These are phyloP conservation scores for Ogataea naganishii DNA, from an alignment of 805 yeast genomes.

Conservation along the genomic window DNA sequence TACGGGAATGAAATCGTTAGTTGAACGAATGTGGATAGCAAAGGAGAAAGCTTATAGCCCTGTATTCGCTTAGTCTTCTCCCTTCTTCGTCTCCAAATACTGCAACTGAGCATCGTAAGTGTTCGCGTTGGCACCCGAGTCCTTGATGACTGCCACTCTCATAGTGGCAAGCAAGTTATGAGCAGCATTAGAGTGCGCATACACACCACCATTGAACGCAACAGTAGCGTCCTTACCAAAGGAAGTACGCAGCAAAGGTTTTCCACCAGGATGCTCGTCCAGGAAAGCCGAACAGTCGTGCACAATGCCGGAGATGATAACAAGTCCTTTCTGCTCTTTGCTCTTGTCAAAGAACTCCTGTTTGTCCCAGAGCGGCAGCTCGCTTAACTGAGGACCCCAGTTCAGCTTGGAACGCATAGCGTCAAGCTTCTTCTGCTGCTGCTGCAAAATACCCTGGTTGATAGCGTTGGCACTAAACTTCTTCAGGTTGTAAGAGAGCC, in stretches of 20 bases:
- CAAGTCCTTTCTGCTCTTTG: slow-evolving; percentile 44
- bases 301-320: slow-evolving; percentile 70
- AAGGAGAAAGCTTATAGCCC: too few relatives aligned
- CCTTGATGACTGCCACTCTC: slow-evolving; percentile 76
- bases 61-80: too few relatives aligned
- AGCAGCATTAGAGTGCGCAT: slow-evolving; percentile 80
- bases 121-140: slow-evolving; percentile 48
- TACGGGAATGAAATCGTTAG: too few relatives aligned
- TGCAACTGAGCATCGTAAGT: slow-evolving; percentile 41
- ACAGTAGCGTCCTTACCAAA: slow-evolving; percentile 75
- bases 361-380: slow-evolving; percentile 70
- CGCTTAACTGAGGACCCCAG: slow-evolving; percentile 67
- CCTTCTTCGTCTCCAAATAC: slow-evolving; percentile 15
- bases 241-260: slow-evolving; percentile 59
- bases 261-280: slow-evolving; percentile 81
- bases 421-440: slow-evolving; percentile 73
- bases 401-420: slow-evolving; percentile 49
- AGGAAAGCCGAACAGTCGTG: slow-evolving; percentile 66
- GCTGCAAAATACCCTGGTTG: slow-evolving; percentile 75
- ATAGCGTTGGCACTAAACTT: slow-evolving; percentile 74
- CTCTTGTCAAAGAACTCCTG: slow-evolving; percentile 46
- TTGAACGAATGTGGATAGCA: too few relatives aligned
- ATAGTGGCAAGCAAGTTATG: slow-evolving; percentile 72
- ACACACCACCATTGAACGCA: slow-evolving; percentile 83
- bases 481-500: slow-evolving; percentile 65